phyloP scores from a whole-genome alignment of 2,329 filamentous ascomycete species.

The Penicillium sp. region DNA sequence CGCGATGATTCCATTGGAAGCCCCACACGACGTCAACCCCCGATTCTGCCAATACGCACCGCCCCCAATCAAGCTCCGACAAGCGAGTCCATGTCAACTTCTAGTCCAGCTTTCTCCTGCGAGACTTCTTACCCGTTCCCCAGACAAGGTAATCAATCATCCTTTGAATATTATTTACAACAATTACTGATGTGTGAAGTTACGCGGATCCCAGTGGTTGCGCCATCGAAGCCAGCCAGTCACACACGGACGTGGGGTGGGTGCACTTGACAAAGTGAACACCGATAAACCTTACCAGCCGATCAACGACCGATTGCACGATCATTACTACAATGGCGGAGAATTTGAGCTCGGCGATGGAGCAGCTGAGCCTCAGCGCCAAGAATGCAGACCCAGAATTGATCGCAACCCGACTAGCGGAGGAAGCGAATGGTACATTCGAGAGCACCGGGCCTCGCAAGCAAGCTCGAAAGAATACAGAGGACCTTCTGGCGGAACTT shows the following conservation, averaged over 20 bases:
- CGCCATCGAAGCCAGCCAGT: background rate
- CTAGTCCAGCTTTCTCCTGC: background rate
- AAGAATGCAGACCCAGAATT: conserved; percentile 22
- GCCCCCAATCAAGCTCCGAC: conserved; percentile 11
- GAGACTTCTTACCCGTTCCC: background rate
- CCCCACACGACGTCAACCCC: conserved; percentile 29
- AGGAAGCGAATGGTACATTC: conserved; percentile 29
- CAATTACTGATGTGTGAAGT: background rate
- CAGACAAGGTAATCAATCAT: background rate
- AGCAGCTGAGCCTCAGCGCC: conserved; percentile 27
- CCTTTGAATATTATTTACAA: background rate
- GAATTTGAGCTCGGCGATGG: conserved; percentile 27
- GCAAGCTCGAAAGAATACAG: conserved; percentile 47
- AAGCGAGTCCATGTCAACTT: background rate
- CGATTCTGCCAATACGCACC: conserved; percentile 23
- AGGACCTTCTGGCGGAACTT: conserved; percentile 67
- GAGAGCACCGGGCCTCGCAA: conserved; percentile 43
- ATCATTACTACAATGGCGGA: conserved; percentile 25
- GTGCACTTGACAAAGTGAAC: conserved; percentile 11
- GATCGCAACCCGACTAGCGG: conserved; percentile 31
- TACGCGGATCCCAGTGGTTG: background rate
- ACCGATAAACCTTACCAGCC: background rate
- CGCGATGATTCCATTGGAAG: background rate
- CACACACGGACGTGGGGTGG: conserved; percentile 12
- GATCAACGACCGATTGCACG: background rate